phyloP scores from a whole-genome alignment of 2,329 filamentous ascomycete species.

The Grosmannia huntii region DNA sequence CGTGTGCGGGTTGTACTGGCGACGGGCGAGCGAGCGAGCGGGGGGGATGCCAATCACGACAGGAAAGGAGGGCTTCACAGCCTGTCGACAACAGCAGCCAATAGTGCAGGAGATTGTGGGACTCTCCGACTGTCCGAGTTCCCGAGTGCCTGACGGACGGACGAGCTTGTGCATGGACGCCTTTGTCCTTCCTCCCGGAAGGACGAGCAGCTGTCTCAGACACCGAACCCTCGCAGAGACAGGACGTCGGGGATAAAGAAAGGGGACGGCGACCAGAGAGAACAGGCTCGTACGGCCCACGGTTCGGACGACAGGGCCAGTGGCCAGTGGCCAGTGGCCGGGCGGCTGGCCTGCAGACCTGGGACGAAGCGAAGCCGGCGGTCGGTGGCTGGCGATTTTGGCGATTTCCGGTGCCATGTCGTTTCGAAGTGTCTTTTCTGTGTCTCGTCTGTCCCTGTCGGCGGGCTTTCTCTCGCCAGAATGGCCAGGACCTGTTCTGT shows the following conservation, averaged over 20 bases:
- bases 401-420: background rate
- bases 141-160: background rate
- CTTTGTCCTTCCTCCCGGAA: background rate
- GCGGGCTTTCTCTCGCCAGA: background rate
- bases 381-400: background rate
- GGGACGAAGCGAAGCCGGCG: background rate
- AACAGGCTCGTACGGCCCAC: background rate
- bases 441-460: background rate
- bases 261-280: background rate
- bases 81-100: background rate
- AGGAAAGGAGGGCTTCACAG: background rate
- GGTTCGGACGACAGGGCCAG: background rate
- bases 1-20: background rate
- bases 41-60: background rate
- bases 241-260: background rate
- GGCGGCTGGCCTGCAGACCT: background rate
- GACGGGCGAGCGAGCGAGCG: background rate
- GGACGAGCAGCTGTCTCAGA: background rate
- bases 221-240: background rate
- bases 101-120: background rate
- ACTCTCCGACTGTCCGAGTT: background rate
- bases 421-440: background rate
- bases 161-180: background rate
- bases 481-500: background rate
- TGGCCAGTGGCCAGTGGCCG: background rate